Evolutionary conservation across 2,329 filamentous ascomycete genomes (phyloP), one percentile per base, ranked within the genome.

Genomic region (Coniochaeta pulveracea): DNA sequence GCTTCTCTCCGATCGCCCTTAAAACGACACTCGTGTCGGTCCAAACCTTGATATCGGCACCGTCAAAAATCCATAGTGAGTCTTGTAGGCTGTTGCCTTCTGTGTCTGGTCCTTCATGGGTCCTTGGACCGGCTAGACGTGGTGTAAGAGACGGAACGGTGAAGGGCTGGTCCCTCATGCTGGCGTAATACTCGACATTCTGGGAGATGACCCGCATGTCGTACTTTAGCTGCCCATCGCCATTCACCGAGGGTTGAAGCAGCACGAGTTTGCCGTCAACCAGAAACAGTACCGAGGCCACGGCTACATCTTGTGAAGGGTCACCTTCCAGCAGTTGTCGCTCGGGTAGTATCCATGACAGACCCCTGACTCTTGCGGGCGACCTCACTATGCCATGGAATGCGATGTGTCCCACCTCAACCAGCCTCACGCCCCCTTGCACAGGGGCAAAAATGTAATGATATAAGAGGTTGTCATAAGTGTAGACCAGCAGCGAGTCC

Each of bases 141-240:
- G n/a, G n/a, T n/a, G n/a, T n/a, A n/a, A n/a, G n/a, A n/a, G n/a
- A n/a, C n/a, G n/a, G 43, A 21, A 48, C 53, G 35, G 62, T 53
- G 23, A 61, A 57, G 6, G 75, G 76, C 47, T 93, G 83, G 49
- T 98, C 91, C 42, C 88, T 78, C 76, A 93, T 93, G 46, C 91
- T 76, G 34, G 80, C 80, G 52, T 94, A 95, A 48, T 91, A 96
- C 54, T 98, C 91, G 25, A 96, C 86, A 47, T 93, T 93, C 47
- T 95, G 85, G 10, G 88, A 86, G 50, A 98, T 81, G 38, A 96
- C 81, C 8, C 88, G 81, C 91, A 98, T 98, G 50, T 96, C 89
- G 50, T 98, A 98, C 60, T 95, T 96, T 33, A 95, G 67, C 45
- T 86, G 81, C 5, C 84, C 83, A 26, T 81, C 74, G 31, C 84